Base-by-base conservation (phyloP, 805 yeast species). In the Grigorovia yakushimaensis region DNA sequence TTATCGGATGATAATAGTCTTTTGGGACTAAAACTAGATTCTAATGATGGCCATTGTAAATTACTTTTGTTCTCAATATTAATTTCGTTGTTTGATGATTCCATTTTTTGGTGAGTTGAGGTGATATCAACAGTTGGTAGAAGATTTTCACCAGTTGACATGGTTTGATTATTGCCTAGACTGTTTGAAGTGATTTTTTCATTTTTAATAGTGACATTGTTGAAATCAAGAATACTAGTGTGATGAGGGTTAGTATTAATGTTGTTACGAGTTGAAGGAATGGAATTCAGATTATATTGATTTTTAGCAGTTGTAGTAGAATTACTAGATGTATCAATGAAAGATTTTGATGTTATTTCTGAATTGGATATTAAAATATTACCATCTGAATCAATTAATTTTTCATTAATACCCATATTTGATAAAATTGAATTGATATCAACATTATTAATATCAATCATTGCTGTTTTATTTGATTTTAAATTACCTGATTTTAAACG, bases 401-500 rank as follows among this genome's bases (percentile, higher is more conserved):
- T 30, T 8, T 30, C 21, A 15, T 42, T 23, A 15, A 42, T 23
- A 33, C 44, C 44, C 44, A 42, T 42, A 42, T 42, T 42, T n/a
- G 19, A 42, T 33, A 42, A 42, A 13, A 42, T 33, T 3, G 44
- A 15, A 5, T 33, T 42, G 2, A 37, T 42, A 23, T 42, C 38
- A 44, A 45, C 44, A 24, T 49, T 44, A 10, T 47, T 42, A 4
- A 52, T 50, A 41, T 52, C 51, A 5, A 52, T 43, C 21, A 49
- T 18, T 5, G 64, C 65, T 3, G 65, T 59, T 41, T 59, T 60
- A 41, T 60, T 61, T n/a, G 65, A 56, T 50, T 71, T 70, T 44
- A 71, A 51, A 22, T 68, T 64, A 1, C 75, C 74, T 2, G 73
- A 69, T 54, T 70, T 76, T 41, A 81, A 67, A 53, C 95, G 68